Percentiles rank a stretch among this genome's conserved stretches.
phyloP scores from a whole-genome alignment of 2,329 filamentous ascomycete species.

The Diaporthe velutina region DNA sequence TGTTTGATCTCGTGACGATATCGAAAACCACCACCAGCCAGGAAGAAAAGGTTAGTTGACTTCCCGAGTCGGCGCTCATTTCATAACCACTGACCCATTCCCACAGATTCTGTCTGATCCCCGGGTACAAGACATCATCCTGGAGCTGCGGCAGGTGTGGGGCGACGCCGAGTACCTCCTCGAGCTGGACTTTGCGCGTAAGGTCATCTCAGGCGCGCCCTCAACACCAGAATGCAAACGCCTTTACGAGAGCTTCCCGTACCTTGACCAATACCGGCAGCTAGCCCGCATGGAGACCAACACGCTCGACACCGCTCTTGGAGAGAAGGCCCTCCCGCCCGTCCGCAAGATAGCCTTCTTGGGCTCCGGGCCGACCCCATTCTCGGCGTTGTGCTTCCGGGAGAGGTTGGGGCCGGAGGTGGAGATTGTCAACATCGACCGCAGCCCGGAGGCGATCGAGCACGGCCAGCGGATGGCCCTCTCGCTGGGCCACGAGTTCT shows the following conservation, averaged over 20 bases:
- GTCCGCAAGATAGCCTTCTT: constrained; percentile 33
- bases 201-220: constrained; percentile 25
- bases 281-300: constrained; percentile 32
- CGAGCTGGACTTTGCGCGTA: constrained; percentile 34
- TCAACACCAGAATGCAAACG: not conserved
- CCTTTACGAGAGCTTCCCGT: constrained; percentile 31
- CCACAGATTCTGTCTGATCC: constrained; percentile 29
- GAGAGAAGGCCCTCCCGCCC: constrained; percentile 19
- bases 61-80: too few relatives aligned
- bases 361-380: constrained; percentile 26
- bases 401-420: constrained; percentile 24
- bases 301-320: constrained; percentile 27
- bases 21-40: constrained; percentile 29
- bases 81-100: not conserved
- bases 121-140: constrained; percentile 20
- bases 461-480: constrained; percentile 22
- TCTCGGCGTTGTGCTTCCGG: constrained; percentile 33
- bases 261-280: constrained; percentile 33
- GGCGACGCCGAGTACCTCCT: constrained; percentile 35
- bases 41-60: not conserved
- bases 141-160: constrained; percentile 24
- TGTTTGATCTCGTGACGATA: constrained; percentile 35
- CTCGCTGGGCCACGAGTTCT: constrained; percentile 19
- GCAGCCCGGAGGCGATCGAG: constrained; percentile 28
- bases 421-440: constrained; percentile 35